Base-by-base conservation (phyloP, 257 asterid species). In the Ilex asprella region DNA sequence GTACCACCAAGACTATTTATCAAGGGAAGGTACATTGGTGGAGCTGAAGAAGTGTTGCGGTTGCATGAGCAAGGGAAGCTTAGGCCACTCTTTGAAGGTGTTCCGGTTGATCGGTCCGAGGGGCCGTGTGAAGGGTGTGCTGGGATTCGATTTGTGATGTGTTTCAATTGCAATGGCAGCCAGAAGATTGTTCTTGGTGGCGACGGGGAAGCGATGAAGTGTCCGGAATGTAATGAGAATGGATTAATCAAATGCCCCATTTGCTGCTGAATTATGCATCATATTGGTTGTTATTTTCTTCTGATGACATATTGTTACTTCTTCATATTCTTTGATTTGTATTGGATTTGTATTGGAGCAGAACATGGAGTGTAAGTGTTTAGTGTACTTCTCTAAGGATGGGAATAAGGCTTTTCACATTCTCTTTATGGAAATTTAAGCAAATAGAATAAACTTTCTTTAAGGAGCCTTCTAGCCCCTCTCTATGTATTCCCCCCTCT, bases 21-120 rank as follows among this genome's bases (percentile, higher is more conserved):
- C 0, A 85, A 82, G 73, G 99, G 99, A 30, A 87, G 99, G 67
- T 85, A 87, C 79, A 76, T 93, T 30, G 99, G 99, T 3, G 99
- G 97, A 66, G 95, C 89, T 7, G 99, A 87, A 29, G 86, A 89
- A 73, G 97, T 87, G 5, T 39, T 81, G 75, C 70, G 75, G 44
- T 70, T 93, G 72, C 96, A 89, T 53, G 99, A 93, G 54, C 88
- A 84, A 50, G 99, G 96, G 31, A 82, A 56, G 73, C 74, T 93
- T 49, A 87, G 71, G 85, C 85, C 92, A 55, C 70, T 93, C n/a
- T 63, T 93, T 53, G 85, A 75, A 53, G 99, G 96, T 27, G 81
- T 93, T 31, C 85, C 92, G 0, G 50, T 73, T 31, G 85, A 82
- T 57, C 50, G 65, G 2, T 68, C 66, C 32, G 75, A 74, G 60